phyloP scores from a whole-genome alignment of 345 rosid genomes.

The Laguncularia racemosa region DNA sequence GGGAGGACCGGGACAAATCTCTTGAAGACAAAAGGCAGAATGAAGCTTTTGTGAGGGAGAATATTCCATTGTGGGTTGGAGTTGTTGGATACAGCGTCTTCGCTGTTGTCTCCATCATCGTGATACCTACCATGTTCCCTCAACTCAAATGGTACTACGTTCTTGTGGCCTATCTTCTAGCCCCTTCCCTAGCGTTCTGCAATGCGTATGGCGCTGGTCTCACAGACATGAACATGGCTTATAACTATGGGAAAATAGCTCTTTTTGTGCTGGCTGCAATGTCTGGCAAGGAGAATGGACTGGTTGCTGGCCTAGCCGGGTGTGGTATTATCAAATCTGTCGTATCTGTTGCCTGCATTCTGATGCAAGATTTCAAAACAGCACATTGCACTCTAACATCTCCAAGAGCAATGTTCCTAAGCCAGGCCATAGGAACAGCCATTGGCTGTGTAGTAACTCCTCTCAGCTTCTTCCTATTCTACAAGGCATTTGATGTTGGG shows the following conservation, averaged over 20 bases:
- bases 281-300: constrained; percentile 68
- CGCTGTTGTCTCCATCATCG: constrained; percentile 48
- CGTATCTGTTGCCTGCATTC: constrained; percentile 74
- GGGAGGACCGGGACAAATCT: constrained; percentile 16
- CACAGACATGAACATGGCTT: constrained; percentile 95
- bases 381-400: constrained; percentile 77
- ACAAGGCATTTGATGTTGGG: constrained; percentile 85
- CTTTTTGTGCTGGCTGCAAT: constrained; percentile 70
- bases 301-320: constrained; percentile 80
- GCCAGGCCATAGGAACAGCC: constrained; percentile 71
- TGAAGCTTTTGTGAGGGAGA: constrained; percentile 60
- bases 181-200: constrained; percentile 88
- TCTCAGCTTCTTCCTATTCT: constrained; percentile 79
- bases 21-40: constrained; percentile 37
- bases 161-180: constrained; percentile 63
- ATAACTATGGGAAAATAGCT: constrained; percentile 93
- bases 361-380: constrained; percentile 96
- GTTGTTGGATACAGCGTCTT: constrained; percentile 47
- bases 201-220: constrained; percentile 95
- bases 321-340: constrained; percentile 91
- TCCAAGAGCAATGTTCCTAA: constrained; percentile 80
- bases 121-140: constrained; percentile 76
- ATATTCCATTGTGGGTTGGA: constrained; percentile 73
- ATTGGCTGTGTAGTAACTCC: constrained; percentile 73
- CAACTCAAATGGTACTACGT: constrained; percentile 89